Evolutionary conservation across 192 early-diverging fungal species (phyloP).

Genomic region (Coemansia sp.): DNA sequence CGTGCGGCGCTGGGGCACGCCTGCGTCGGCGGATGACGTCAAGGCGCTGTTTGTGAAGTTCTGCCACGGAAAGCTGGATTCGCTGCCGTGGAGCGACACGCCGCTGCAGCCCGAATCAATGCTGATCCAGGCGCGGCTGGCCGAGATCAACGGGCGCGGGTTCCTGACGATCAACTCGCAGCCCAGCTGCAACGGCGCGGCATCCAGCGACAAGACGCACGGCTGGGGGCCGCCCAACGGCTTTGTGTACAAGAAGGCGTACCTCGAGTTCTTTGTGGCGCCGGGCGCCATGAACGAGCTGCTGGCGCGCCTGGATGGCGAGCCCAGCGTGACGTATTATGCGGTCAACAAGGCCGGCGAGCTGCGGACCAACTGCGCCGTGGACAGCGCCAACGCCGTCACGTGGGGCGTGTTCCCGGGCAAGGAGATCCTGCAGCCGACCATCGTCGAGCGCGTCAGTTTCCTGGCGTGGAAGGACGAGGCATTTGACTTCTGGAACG

Average conservation of each 20-base stretch:
- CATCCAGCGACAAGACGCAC: constrained; percentile 70
- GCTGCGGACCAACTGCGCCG: constrained; percentile 82
- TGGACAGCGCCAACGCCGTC: constrained; percentile 89
- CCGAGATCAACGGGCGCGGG: constrained; percentile 74
- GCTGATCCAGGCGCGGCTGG: constrained; percentile 65
- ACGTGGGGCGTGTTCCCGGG: constrained; percentile 99
- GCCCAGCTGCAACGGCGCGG: constrained; percentile 87
- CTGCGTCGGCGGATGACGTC: constrained; percentile 66
- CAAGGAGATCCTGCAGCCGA: constrained; percentile 95
- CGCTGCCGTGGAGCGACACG: constrained; percentile 91
- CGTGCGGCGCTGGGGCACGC: constrained; percentile 77
- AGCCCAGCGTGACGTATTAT: constrained; percentile 78
- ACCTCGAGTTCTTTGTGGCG: constrained; percentile 93
- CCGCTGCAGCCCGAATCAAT: constrained; percentile 77
- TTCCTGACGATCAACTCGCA: constrained; percentile 96
- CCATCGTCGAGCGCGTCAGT: constrained; percentile 82
- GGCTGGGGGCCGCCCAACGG: constrained; percentile 98
- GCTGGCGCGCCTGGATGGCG: constrained; percentile 54
- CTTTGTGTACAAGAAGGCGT: constrained; percentile 95
- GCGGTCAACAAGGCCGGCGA: constrained; percentile 90
- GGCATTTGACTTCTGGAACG: constrained; percentile 89
- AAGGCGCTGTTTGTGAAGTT: constrained; percentile 78
- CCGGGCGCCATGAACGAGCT: constrained; percentile 66
- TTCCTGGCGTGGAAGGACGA: constrained; percentile 99
- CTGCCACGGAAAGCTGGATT: constrained; percentile 71